These are phyloP conservation scores for Rhizomucor miehei DNA, from an alignment of 371 early-diverging fungal species.

Conservation along the genomic window DNA sequence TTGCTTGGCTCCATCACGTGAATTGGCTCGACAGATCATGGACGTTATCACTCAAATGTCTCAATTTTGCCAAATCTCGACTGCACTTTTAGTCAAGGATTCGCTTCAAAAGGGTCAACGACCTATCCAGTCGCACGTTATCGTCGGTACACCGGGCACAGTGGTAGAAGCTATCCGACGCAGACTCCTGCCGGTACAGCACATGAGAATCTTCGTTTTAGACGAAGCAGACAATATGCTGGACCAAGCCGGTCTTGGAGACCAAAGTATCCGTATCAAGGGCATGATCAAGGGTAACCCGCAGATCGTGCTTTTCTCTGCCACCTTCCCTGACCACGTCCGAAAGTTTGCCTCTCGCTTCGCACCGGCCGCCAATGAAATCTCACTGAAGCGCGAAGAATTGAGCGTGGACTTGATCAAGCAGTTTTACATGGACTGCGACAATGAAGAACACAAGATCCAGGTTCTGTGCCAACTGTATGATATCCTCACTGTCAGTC, in stretches of 20 bases:
- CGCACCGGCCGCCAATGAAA: conserved; percentile 84
- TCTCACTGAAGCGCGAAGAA: conserved; percentile 85
- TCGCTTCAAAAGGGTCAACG: conserved; percentile 43
- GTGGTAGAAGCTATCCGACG: conserved; percentile 71
- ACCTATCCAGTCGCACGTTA: conserved; percentile 54
- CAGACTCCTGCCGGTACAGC: conserved; percentile 50
- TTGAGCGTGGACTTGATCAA: conserved; percentile 94
- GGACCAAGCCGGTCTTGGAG: conserved; percentile 84
- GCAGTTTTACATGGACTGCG: conserved; percentile 96
- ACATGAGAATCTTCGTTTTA: conserved; percentile 78
- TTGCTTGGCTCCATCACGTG: conserved; percentile 96
- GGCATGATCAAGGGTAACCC: conserved; percentile 60
- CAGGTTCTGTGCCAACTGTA: conserved; percentile 87
- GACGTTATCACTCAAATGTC: conserved; percentile 90
- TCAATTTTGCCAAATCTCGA: conserved; percentile 76
- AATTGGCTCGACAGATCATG: conserved; percentile 95
- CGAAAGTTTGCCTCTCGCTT: conserved; percentile 75
- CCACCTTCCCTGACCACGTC: conserved; percentile 90
- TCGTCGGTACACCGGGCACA: conserved; percentile 99
- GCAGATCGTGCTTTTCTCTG: conserved; percentile 96
- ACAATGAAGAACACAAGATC: conserved; percentile 74
- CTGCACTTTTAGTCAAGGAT: conserved; percentile 79
- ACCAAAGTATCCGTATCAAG: conserved; percentile 81
- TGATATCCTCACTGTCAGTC: conserved; percentile 90
- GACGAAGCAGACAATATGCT: conserved; percentile 97